phyloP scores from a whole-genome alignment of 2,329 filamentous ascomycete genomes.

The Claviceps paspali region DNA sequence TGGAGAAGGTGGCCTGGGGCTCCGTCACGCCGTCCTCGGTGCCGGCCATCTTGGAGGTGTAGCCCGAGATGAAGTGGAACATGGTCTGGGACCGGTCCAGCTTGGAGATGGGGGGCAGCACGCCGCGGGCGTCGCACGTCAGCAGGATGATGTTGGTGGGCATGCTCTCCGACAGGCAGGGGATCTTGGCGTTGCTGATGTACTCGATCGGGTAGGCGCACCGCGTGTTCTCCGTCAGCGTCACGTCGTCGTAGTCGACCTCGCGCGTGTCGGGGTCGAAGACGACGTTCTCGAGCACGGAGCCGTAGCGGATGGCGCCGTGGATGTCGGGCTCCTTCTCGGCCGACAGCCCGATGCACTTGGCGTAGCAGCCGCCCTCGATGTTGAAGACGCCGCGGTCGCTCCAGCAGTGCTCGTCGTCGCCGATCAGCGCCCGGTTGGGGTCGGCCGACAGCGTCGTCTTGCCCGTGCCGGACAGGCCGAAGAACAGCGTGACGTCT shows the following conservation, averaged over 20 bases:
- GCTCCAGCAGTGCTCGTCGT: constrained; percentile 99
- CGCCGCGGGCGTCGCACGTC: constrained; percentile 94
- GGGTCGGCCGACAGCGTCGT: constrained; percentile 94
- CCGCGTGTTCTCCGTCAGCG: constrained; percentile 94
- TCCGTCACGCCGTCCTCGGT: constrained; percentile 95
- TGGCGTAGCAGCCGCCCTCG: constrained; percentile 97
- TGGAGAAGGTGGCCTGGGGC: constrained; percentile 96
- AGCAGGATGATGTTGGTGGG: constrained; percentile 96
- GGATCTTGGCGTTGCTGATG: constrained; percentile 97
- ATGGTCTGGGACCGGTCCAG: constrained; percentile 89
- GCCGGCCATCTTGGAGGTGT: constrained; percentile 99
- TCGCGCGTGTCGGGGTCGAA: constrained; percentile 81
- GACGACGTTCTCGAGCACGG: constrained; percentile 95
- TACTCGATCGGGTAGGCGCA: constrained; percentile 99
- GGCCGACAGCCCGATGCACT: constrained; percentile 90
- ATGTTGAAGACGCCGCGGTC: constrained; percentile 98
- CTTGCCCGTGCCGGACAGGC: constrained; percentile 96
- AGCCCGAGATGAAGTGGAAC: constrained; percentile 99
- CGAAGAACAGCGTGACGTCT: constrained; percentile 98
- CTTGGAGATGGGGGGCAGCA: constrained; percentile 95
- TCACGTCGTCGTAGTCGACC: constrained; percentile 91
- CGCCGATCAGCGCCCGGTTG: constrained; percentile 89
- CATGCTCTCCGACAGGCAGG: constrained; percentile 74
- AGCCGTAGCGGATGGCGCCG: constrained; percentile 89
- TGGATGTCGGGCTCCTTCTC: constrained; percentile 99